phyloP scores from a whole-genome alignment of 176 grass and related monocot genomes.

The Alloteropsis semialata region DNA sequence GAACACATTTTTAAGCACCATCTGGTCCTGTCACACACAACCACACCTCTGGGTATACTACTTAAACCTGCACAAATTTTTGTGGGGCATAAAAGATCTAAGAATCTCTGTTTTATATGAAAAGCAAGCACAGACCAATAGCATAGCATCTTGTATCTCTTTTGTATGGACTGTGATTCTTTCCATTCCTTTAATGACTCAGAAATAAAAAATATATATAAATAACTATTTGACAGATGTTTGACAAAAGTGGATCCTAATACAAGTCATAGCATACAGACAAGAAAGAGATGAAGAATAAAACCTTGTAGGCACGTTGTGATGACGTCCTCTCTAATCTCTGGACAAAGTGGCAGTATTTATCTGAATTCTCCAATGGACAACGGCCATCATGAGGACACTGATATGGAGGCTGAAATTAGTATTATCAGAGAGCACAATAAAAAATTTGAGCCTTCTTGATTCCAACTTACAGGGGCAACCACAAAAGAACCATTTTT shows the following conservation, averaged over 20 bases:
- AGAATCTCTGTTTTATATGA: background rate
- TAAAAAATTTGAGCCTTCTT: background rate
- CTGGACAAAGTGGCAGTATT: slow-evolving; percentile 99
- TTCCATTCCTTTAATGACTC: background rate
- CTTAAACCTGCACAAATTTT: background rate
- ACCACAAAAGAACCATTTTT: slow-evolving; percentile 88
- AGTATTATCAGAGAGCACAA: slow-evolving; percentile 12
- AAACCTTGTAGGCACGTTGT: slow-evolving; percentile 82
- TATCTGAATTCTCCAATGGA: slow-evolving; percentile 83
- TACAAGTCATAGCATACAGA: background rate
- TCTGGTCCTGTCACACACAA: background rate
- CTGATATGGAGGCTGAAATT: slow-evolving; percentile 37
- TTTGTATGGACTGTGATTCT: background rate
- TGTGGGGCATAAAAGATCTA: slow-evolving; percentile 7
- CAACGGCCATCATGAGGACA: slow-evolving; percentile 93
- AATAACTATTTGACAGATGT: no score
- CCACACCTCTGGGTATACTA: background rate
- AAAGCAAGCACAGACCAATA: background rate
- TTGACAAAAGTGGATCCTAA: background rate
- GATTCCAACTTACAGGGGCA: slow-evolving; percentile 76
- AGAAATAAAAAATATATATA: background rate
- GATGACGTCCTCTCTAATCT: slow-evolving; percentile 93
- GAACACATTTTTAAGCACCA: background rate
- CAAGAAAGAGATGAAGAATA: slow-evolving; percentile 12
- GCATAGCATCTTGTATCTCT: background rate